phyloP scores from a whole-genome alignment of 164 flowering plant species.

The Aristolochia fimbriata region DNA sequence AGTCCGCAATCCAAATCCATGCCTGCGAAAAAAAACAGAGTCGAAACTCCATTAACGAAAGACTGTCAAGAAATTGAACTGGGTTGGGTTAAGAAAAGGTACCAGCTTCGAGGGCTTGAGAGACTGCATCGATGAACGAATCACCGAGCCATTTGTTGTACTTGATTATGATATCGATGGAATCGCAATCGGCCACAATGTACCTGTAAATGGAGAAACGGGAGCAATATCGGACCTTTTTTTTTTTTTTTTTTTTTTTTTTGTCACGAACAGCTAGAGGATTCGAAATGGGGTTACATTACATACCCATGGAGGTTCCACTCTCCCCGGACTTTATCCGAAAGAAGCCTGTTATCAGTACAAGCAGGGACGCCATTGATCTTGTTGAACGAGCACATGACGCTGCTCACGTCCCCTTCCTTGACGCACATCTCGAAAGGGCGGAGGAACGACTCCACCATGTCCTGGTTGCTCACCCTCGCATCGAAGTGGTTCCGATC shows the following conservation, averaged over 20 bases:
- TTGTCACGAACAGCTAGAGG: too few relatives aligned
- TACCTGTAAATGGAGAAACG: conserved; percentile 6
- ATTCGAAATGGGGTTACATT: too few relatives aligned
- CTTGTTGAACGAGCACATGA: conserved; percentile 69
- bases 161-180: background rate
- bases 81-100: background rate
- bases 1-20: conserved; percentile 10
- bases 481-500: conserved; percentile 76
- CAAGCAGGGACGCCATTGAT: conserved; percentile 69
- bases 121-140: conserved; percentile 1
- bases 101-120: conserved; percentile 6
- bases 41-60: background rate
- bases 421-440: conserved; percentile 59
- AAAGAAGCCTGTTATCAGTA: conserved; percentile 46
- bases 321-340: conserved; percentile 34
- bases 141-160: conserved; percentile 1
- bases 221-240: background rate
- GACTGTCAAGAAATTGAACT: background rate
- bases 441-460: conserved; percentile 7
- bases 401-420: conserved; percentile 55
- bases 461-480: conserved; percentile 25
- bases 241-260: too few relatives aligned
- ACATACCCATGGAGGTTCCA: conserved; percentile 63
- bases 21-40: background rate
- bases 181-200: background rate